Evolutionary conservation across 768 basidiomycete genomes (phyloP).

Genomic region (Amanita exitialis): DNA sequence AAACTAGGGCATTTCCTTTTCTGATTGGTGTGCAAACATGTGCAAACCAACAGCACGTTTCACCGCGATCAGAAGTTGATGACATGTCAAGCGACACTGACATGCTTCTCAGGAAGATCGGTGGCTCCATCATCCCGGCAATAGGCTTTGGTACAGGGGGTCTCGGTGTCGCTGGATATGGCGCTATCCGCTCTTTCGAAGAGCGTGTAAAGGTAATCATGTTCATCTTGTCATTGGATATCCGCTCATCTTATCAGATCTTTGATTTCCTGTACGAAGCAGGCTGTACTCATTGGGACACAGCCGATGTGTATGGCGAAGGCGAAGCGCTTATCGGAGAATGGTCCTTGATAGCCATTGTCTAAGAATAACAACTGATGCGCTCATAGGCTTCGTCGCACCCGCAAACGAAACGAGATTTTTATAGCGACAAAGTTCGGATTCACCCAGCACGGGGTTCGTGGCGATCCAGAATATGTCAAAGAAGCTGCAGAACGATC

Average conservation of each 20-base stretch:
- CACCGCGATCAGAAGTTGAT: too few relatives aligned
- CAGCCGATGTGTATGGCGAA: conserved; percentile 35
- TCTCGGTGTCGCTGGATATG: conserved; percentile 34
- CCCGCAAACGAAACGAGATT: conserved; percentile 38
- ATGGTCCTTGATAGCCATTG: conserved; percentile 18
- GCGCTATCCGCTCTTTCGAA: conserved; percentile 35
- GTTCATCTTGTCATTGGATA: neutral
- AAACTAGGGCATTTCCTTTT: too few relatives aligned
- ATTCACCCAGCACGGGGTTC: conserved; percentile 9
- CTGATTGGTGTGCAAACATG: too few relatives aligned
- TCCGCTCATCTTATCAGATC: conserved; percentile 14
- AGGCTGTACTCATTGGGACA: conserved; percentile 40
- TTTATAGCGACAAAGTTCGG: conserved; percentile 53
- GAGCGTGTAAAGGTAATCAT: conserved; percentile 43
- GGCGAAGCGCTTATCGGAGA: conserved; percentile 33
- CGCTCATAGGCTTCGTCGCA: conserved; percentile 32
- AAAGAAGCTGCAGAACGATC: conserved; percentile 23
- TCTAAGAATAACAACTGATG: neutral
- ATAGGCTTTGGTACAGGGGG: conserved; percentile 60
- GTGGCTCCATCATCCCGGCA: conserved; percentile 30
- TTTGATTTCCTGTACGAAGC: conserved; percentile 30
- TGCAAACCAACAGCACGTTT: too few relatives aligned
- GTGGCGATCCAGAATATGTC: conserved; percentile 28
- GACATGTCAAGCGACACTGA: too few relatives aligned
- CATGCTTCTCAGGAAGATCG: conserved; percentile 26